Percentiles rank a stretch among this genome's conserved stretches.
Evolutionary conservation across 805 yeast species (phyloP).

Genomic region (Teunomyces kruisii): DNA sequence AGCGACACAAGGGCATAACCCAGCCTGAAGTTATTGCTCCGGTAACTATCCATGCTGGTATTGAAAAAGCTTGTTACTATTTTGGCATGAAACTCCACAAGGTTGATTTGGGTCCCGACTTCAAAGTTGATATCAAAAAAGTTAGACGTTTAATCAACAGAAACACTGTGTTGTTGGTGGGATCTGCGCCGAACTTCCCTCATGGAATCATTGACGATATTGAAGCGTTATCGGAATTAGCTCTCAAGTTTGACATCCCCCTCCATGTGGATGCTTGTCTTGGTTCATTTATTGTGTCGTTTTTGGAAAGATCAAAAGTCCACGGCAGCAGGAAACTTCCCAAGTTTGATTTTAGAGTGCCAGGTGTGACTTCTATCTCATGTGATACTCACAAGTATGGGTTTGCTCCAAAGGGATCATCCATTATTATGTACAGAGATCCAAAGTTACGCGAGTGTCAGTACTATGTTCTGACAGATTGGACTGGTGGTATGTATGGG

Average conservation of each 20-base stretch:
- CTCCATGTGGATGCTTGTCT: slow-evolving; percentile 95
- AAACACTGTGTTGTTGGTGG: slow-evolving; percentile 82
- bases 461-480: slow-evolving; percentile 76
- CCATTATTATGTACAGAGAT: slow-evolving; percentile 84
- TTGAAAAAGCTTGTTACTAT: slow-evolving; percentile 88
- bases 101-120: slow-evolving; percentile 70
- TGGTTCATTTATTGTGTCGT: slow-evolving; percentile 89
- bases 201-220: slow-evolving; percentile 95
- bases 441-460: slow-evolving; percentile 70
- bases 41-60: slow-evolving; percentile 88
- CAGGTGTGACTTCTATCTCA: slow-evolving; percentile 94
- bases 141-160: slow-evolving; percentile 65
- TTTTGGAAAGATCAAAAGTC: slow-evolving; percentile 56
- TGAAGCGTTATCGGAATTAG: slow-evolving; percentile 63
- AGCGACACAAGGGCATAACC: slow-evolving; percentile 51
- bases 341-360: slow-evolving; percentile 78
- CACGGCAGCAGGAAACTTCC: slow-evolving; percentile 49
- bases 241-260: slow-evolving; percentile 69
- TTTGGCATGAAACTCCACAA: slow-evolving; percentile 83
- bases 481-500: slow-evolving; percentile 96
- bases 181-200: slow-evolving; percentile 97
- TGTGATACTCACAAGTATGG: slow-evolving; percentile 99
- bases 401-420: slow-evolving; percentile 96
- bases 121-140: slow-evolving; percentile 61
- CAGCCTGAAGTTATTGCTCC: slow-evolving; percentile 91